phyloP scores from a whole-genome alignment of 768 basidiomycete species.

The Exidia glandulosa region DNA sequence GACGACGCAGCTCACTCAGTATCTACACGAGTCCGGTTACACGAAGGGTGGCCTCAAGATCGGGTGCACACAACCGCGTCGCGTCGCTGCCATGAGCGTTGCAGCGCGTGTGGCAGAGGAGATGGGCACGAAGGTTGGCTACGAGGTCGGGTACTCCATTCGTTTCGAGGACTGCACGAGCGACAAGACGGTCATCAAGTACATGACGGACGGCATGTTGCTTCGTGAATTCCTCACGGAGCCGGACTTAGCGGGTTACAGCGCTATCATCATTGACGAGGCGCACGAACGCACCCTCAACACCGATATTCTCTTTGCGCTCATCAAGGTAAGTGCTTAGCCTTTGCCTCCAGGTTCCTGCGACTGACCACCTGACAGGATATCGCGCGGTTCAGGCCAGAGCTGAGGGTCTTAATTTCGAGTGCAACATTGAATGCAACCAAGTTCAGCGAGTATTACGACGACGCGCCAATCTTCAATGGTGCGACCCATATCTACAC shows the following conservation, averaged over 20 bases:
- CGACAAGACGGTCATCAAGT: slow-evolving; percentile 97
- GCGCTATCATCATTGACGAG: slow-evolving; percentile 94
- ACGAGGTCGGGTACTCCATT: slow-evolving; percentile 99
- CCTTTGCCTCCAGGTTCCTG: slow-evolving; percentile 10
- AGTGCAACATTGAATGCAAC: slow-evolving; percentile 91
- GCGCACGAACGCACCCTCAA: slow-evolving; percentile 96
- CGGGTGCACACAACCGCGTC: slow-evolving; percentile 95
- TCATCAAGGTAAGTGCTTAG: slow-evolving; percentile 77
- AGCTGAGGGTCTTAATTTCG: slow-evolving; percentile 73
- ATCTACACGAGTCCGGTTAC: slow-evolving; percentile 95
- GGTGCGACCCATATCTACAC: slow-evolving; percentile 31
- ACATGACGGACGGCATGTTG: slow-evolving; percentile 99
- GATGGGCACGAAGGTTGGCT: slow-evolving; percentile 93
- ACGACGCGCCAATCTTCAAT: slow-evolving; percentile 89
- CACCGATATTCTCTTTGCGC: slow-evolving; percentile 96
- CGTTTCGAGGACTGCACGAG: slow-evolving; percentile 99
- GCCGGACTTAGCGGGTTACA: slow-evolving; percentile 90
- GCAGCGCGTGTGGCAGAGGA: slow-evolving; percentile 98
- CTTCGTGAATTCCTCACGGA: slow-evolving; percentile 95
- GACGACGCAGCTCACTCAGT: slow-evolving; percentile 96
- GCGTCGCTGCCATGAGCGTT: slow-evolving; percentile 98
- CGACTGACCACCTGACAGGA: slow-evolving; percentile 45
- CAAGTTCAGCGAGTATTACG: slow-evolving; percentile 97
- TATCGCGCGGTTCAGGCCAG: slow-evolving; percentile 92
- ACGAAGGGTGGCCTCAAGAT: slow-evolving; percentile 79